Evolutionary conservation across 2,329 filamentous ascomycete species (phyloP), one percentile per base, ranked within the genome.

Genomic region (Ascocoryne sarcoides): DNA sequence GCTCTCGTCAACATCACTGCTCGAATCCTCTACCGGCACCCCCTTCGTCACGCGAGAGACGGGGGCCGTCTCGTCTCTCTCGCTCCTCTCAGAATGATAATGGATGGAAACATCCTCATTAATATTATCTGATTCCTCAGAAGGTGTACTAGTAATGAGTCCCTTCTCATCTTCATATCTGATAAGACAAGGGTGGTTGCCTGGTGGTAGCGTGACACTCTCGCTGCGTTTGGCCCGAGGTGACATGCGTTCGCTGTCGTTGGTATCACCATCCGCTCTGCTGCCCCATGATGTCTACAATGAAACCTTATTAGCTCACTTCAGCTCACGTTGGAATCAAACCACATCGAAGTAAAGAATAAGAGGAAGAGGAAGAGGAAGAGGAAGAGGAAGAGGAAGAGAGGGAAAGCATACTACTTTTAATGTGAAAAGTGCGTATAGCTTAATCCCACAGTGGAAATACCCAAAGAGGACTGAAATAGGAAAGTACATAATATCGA

Each of bases 381-480:
- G n/a, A n/a, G n/a, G n/a, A n/a, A n/a, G n/a, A n/a, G n/a, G n/a
- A n/a, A n/a, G n/a, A n/a, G n/a, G n/a, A 28, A 32, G 20, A 14
- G 19, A 32, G 32, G 14, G 26, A 10, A 42, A 14, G 69, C 81
- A 65, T 75, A 93, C 87, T 76, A 84, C 82, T 58, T 83, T 81
- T 52, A 89, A 75, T 43, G 89, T 95, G 51, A 82, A 70, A 46
- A 89, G 71, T 30, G 90, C 88, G 58, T 90, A 90, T 48, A 94
- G 70, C 70, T 95, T 95, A 70, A 96, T 89, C 46, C 88, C 63
- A 46, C 89, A 87, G 61, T 96, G 90, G 55, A 93, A 84, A 65
- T 92, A 95, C 37, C 90, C 90, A 64, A 95, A 96, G 10, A 87
- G 47, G 53, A 95, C 78, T 29, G 88, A 94, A n/a, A 90, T 70